Evolutionary conservation across 2,329 filamentous ascomycete genomes (phyloP).

Genomic region (Botryotinia calthae): DNA sequence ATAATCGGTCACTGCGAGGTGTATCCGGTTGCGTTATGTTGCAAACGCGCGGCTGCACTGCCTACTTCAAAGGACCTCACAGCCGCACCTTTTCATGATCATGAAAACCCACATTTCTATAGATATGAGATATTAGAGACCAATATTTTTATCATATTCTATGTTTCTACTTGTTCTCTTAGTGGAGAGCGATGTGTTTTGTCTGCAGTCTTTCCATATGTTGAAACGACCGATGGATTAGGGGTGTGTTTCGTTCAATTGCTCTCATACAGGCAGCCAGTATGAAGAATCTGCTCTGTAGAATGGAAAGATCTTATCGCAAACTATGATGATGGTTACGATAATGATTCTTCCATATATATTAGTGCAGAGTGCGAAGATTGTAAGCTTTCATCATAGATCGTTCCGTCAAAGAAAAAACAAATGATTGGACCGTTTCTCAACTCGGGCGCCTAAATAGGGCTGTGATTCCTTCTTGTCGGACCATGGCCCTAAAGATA

Average conservation of each 20-base stretch:
- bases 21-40: background rate
- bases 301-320: background rate
- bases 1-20: background rate
- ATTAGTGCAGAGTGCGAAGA: background rate
- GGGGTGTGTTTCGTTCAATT: background rate
- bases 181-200: too few relatives aligned
- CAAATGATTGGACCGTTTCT: conserved; percentile 7
- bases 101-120: background rate
- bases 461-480: conserved; percentile 4
- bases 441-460: conserved; percentile 1
- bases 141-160: background rate
- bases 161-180: too few relatives aligned
- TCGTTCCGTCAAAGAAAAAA: background rate
- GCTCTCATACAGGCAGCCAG: background rate
- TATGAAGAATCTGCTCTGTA: background rate
- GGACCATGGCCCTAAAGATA: background rate
- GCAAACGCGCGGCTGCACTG: conserved; percentile 10
- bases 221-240: background rate
- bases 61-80: background rate
- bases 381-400: background rate
- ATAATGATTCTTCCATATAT: background rate
- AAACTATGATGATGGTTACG: background rate
- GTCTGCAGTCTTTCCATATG: too few relatives aligned
- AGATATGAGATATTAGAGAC: background rate
- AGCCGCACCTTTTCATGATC: background rate